Evolutionary conservation across 176 grass and related monocot genomes (phyloP).

Genomic region (Hordeum vulgare): MorexV3_pseudomolecules_assembly NC_058524.1:544282672-544283171

Average conservation of each 20-base stretch:
- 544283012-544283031: not conserved
- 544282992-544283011: not conserved
- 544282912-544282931: constrained; percentile 60
- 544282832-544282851: not conserved
- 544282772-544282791: constrained; percentile 24
- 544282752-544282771: constrained; percentile 16
- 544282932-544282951: constrained; percentile 19
- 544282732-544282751: not conserved
- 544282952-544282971: not conserved
- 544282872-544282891: not conserved
- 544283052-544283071: not conserved
- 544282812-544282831: constrained; percentile 31
- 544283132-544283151: constrained; percentile 32
- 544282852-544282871: constrained; percentile 9
- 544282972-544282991: constrained; percentile 70
- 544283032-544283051: not conserved
- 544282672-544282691: constrained; percentile 17
- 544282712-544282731: constrained; percentile 29
- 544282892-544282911: constrained; percentile 18
- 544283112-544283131: constrained; percentile 58
- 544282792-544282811: constrained; percentile 21
- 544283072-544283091: constrained; percentile 6
- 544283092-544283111: constrained; percentile 42
- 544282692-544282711: constrained; percentile 31
- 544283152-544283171: constrained; percentile 44